Base-by-base conservation (phyloP, 2,329 filamentous ascomycete species). In the Tolypocladium endophyticum region DNA sequence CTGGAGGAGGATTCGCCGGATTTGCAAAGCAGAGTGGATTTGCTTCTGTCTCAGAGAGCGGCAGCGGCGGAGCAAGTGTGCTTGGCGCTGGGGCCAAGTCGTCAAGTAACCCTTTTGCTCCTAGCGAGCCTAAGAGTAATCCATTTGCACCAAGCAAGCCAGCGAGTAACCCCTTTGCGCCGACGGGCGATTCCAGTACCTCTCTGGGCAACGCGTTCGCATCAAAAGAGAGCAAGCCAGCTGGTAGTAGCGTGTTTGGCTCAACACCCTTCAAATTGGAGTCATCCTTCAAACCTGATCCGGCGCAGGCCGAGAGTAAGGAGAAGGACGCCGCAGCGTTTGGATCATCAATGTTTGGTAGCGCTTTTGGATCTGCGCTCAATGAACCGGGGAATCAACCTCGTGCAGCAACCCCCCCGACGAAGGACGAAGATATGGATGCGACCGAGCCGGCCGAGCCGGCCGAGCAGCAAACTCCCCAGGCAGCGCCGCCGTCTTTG, bases 201-300 rank as follows among this genome's bases (percentile, higher is more conserved):
- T 65, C 66, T 25, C 65, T 65, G 30, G 66, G 67, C 14, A 69
- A 67, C 14, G 66, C 67, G 6, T 71, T 71, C 58, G 62, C 69
- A 6, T 50, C 68, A 56, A 62, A 70, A 57, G 59, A 70, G 23
- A 66, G 69, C 23, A 70, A 72, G 38, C 60, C 72, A 55, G 41
- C 69, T 59, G 39, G 72, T 6, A 8, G 39, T 70, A 66, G 59
- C 57, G 69, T 62, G 9, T 81, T 83, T 66, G 79, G 77, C 33
- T 78, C 78, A n/a, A 73, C 76, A 20, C 80, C 82, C 0, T 90
- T 90, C 73, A 87, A 88, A 65, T 76, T 90, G 20, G 81, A 81
- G 45, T 86, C 84, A 36, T 86, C 83, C 1, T 91, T 90, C 74
- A 84, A 86, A 66, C 78, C 80, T 11, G 87, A 89, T 64, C 79